A percentile compares a stretch with the other conserved stretches of the same genome.
phyloP scores from a whole-genome alignment of 345 rosid species.

The Eutrema heterophyllum region DNA sequence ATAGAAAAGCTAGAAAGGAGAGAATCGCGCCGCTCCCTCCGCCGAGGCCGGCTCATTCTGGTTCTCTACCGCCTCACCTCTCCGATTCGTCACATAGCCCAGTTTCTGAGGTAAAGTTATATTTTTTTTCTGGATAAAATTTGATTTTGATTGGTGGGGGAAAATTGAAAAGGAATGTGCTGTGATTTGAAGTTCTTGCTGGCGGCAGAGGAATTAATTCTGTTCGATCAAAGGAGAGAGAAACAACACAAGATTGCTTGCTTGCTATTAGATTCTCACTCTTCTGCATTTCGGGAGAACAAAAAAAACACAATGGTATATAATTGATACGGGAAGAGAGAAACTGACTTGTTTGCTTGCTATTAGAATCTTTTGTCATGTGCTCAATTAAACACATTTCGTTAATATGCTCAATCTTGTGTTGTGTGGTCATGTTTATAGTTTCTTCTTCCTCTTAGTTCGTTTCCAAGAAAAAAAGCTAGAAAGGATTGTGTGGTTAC shows the following conservation, averaged over 20 bases:
- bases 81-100: slow-evolving; percentile 98
- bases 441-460: no score
- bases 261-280: background rate
- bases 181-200: slow-evolving; percentile 27
- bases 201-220: slow-evolving; percentile 25
- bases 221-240: slow-evolving; percentile 32
- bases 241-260: no score
- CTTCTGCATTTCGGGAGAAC: background rate
- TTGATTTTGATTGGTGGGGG: slow-evolving; percentile 16
- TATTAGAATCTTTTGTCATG: no score
- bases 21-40: slow-evolving; percentile 38
- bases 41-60: slow-evolving; percentile 58
- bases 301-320: background rate
- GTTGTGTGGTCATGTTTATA: no score
- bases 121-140: background rate
- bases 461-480: no score
- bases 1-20: slow-evolving; percentile 49
- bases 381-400: no score
- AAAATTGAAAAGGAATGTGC: slow-evolving; percentile 12
- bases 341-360: no score
- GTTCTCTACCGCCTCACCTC: slow-evolving; percentile 84
- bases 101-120: slow-evolving; percentile 64
- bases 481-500: no score
- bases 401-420: no score
- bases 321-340: slow-evolving; percentile 5